Conservation (phyloP, 2,329 filamentous ascomycete genomes). For the Teratosphaeriaceae sp. region DNA sequence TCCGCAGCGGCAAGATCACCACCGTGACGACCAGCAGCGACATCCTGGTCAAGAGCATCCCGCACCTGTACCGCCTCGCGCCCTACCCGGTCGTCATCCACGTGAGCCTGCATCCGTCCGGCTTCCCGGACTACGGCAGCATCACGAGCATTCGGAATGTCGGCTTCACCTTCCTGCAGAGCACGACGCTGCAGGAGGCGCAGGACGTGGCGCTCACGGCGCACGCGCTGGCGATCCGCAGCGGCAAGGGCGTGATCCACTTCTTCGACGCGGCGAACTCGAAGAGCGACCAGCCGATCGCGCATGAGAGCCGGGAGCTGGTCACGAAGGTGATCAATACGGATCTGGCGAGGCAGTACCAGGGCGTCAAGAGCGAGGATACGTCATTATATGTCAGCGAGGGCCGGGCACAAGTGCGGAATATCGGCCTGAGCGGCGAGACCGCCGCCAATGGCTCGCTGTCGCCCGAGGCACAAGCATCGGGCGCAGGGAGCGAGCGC, state of each 20-base stretch:
- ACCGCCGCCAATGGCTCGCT: slow-evolving; percentile 21
- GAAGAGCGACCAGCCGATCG: slow-evolving; percentile 62
- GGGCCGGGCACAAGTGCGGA: slow-evolving; percentile 46
- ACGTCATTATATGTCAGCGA: slow-evolving; percentile 79
- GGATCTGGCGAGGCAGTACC: slow-evolving; percentile 63
- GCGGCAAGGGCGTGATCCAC: slow-evolving; percentile 96
- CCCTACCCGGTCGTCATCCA: slow-evolving; percentile 92
- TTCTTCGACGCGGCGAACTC: slow-evolving; percentile 84
- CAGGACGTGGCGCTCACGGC: slow-evolving; percentile 93
- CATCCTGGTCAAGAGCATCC: slow-evolving; percentile 80
- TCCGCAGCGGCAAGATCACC: slow-evolving; percentile 77
- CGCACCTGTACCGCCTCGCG: slow-evolving; percentile 92
- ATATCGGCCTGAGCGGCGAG: slow-evolving; percentile 8
- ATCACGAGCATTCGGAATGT: slow-evolving; percentile 94
- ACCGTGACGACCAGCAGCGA: slow-evolving; percentile 82
- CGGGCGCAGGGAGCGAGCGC: slow-evolving; percentile 24
- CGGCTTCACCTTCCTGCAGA: slow-evolving; percentile 94
- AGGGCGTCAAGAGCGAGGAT: slow-evolving; percentile 55
- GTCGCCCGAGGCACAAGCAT: slow-evolving; percentile 12
- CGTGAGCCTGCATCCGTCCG: slow-evolving; percentile 72
- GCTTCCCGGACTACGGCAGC: slow-evolving; percentile 85
- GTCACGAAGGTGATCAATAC: slow-evolving; percentile 67
- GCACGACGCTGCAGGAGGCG: slow-evolving; percentile 85
- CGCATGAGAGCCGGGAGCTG: slow-evolving; percentile 60
- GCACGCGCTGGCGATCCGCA: slow-evolving; percentile 84